Base-by-base conservation (phyloP, 257 asterid species). In the Gentiana straminea region DNA sequence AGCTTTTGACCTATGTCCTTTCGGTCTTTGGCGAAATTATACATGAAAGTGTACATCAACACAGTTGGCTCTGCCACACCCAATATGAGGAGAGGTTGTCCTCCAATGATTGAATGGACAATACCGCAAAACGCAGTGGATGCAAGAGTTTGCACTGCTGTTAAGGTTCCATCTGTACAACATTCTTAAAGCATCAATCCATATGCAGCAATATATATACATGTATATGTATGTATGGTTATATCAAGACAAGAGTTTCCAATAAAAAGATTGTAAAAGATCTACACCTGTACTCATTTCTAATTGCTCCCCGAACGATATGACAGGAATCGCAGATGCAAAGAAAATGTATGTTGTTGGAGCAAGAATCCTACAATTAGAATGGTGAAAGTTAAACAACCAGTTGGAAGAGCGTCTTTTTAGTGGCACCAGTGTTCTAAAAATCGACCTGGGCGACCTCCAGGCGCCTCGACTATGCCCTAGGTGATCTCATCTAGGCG, bases 41-140 rank as follows among this genome's bases (percentile, higher is more conserved):
- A 88, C 97, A 92, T 85, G 76, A 85, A 92, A 61, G 97, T 92
- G 82, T 92, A 92, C 98, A 92, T 92, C 54, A 92, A 64, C 49
- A 88, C 97, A 0, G 98, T 92, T 58, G 98, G 98, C 80, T 92
- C 98, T 12, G 98, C 98, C 45, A 92, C 98, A 7, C 98, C 97
- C 48, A 92, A 82, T 69, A 92, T 88, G 44, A 92, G 86, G 33
- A 92, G 81, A 32, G 98, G 98, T 35, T 92, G 98, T 55, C 98
- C 98, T 13, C 98, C 98, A 33, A 85, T 4, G 62, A 92, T 58
- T 12, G 98, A 81, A 78, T 92, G 98, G 72, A 92, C 83, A 35
- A 92, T 69, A 35, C 97, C 98, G 65, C 95, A 88, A 50, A 92
- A 65, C 45, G 98, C 94, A 4, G 98, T 92, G 38, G 98, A 92